A percentile compares a stretch with the other conserved stretches of the same genome.
These are phyloP conservation scores for Rubus idaeus DNA, from an alignment of 306 rosid species.

Conservation along the genomic window DNA sequence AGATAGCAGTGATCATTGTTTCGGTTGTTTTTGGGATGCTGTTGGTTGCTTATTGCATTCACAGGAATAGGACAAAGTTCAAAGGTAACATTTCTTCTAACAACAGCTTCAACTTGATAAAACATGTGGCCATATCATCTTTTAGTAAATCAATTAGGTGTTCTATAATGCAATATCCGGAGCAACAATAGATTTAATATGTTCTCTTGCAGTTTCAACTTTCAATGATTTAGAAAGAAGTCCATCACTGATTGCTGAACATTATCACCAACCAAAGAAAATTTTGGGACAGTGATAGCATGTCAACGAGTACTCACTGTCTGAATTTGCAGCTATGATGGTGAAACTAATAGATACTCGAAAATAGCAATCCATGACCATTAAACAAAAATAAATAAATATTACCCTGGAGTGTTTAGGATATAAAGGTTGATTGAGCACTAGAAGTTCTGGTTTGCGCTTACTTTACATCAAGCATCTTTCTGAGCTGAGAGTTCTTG, in stretches of 20 bases:
- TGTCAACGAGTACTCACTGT: neutral
- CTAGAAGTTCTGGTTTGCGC: neutral
- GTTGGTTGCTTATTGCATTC: slow-evolving; percentile 21
- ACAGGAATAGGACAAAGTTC: slow-evolving; percentile 16
- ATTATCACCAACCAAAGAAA: neutral
- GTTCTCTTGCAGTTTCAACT: neutral
- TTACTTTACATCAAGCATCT: neutral
- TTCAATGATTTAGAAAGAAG: too few relatives aligned
- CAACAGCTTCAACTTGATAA: neutral
- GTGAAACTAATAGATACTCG: neutral
- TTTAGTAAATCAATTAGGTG: neutral
- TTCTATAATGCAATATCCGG: slow-evolving; percentile 2
- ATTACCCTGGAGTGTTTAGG: neutral
- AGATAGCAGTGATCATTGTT: slow-evolving; percentile 13
- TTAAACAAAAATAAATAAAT: too few relatives aligned
- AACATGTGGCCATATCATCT: neutral
- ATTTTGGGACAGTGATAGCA: neutral
- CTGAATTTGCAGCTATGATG: neutral
- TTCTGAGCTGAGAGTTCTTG: neutral
- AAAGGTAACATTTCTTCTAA: slow-evolving; percentile 22
- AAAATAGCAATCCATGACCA: neutral
- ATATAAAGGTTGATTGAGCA: neutral
- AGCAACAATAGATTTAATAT: neutral
- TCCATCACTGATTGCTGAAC: too few relatives aligned
- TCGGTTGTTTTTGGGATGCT: slow-evolving; percentile 16